A percentile compares a stretch with the other conserved stretches of the same genome.
These are phyloP conservation scores for sunflower (Helianthus annuus) DNA, from an alignment of 129 eudicot species.

Conservation along the genomic window DNA sequence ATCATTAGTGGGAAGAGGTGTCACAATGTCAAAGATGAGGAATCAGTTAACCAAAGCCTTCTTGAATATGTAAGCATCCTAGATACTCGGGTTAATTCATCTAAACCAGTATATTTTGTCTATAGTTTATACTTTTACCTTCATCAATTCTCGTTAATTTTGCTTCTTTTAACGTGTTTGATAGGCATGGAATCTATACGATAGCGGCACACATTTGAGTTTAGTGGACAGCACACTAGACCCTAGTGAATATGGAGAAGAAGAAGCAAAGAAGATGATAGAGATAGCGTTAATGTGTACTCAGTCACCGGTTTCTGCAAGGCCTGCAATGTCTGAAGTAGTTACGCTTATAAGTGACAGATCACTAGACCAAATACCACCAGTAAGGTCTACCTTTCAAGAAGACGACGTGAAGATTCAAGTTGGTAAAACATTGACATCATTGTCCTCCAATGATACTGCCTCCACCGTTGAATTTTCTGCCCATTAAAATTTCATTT, in stretches of 20 bases:
- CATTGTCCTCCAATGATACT: slow-evolving; percentile 18
- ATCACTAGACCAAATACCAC: slow-evolving; percentile 31
- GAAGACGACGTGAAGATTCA: slow-evolving; percentile 32
- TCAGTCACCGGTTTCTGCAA: slow-evolving; percentile 53
- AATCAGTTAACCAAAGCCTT: slow-evolving; percentile 43
- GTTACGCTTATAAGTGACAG: slow-evolving; percentile 56
- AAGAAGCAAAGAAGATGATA: slow-evolving; percentile 54
- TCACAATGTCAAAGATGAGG: slow-evolving; percentile 30
- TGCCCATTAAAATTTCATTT: slow-evolving; percentile 8
- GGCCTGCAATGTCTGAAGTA: slow-evolving; percentile 82
- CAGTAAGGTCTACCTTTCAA: slow-evolving; percentile 32
- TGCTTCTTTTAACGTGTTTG: background rate
- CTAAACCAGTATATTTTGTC: background rate
- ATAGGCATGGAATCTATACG: slow-evolving; percentile 73
- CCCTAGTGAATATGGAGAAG: slow-evolving; percentile 43
- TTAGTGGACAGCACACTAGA: slow-evolving; percentile 55
- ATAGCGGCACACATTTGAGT: slow-evolving; percentile 37
- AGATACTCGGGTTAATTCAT: background rate
- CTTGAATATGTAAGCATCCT: slow-evolving; percentile 51
- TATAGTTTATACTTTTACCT: background rate
- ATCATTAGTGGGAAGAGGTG: slow-evolving; percentile 60
- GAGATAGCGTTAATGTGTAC: slow-evolving; percentile 69
- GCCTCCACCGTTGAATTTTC: slow-evolving; percentile 19
- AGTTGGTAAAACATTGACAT: slow-evolving; percentile 18
- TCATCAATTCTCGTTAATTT: background rate